Evolutionary conservation across 352 stramenopile species (phyloP).

Genomic region (Phytophthora tentaculata): DNA sequence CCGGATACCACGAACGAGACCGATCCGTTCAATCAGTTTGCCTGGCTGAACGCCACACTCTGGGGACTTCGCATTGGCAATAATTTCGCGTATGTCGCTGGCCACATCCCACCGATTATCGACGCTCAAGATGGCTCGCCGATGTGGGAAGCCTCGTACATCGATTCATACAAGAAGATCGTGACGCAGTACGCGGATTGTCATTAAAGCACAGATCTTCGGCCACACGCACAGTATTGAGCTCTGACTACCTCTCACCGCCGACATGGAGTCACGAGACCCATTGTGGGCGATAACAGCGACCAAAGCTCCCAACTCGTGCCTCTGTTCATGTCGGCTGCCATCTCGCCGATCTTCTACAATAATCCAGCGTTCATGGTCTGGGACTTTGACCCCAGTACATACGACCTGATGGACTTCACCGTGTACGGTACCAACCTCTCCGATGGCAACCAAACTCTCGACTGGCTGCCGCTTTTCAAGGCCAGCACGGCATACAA

Average conservation of each 20-base stretch:
- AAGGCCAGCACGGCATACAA: constrained; percentile 59
- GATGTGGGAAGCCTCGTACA: constrained; percentile 89
- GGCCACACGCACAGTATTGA: constrained; percentile 92
- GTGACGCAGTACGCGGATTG: constrained; percentile 59
- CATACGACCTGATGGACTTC: constrained; percentile 76
- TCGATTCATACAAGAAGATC: constrained; percentile 79
- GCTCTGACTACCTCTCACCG: constrained; percentile 67
- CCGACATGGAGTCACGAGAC: constrained; percentile 20
- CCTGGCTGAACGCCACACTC: neutral
- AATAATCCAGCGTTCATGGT: constrained; percentile 92
- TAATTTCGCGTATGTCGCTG: constrained; percentile 59
- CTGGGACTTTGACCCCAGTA: constrained; percentile 73
- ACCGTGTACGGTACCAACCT: constrained; percentile 78
- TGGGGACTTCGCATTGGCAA: neutral
- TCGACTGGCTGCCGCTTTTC: constrained; percentile 63
- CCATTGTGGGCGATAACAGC: constrained; percentile 14
- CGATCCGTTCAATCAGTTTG: constrained; percentile 63
- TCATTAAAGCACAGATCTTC: constrained; percentile 90
- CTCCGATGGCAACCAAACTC: constrained; percentile 34
- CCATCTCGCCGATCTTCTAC: constrained; percentile 90
- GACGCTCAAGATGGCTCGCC: constrained; percentile 86
- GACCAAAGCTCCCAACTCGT: constrained; percentile 38
- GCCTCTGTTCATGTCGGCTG: constrained; percentile 80
- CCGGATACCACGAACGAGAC: constrained; percentile 63
- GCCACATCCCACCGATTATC: constrained; percentile 92